Base-by-base conservation (phyloP, 805 yeast species). In the Ogataea methanolica region DNA sequence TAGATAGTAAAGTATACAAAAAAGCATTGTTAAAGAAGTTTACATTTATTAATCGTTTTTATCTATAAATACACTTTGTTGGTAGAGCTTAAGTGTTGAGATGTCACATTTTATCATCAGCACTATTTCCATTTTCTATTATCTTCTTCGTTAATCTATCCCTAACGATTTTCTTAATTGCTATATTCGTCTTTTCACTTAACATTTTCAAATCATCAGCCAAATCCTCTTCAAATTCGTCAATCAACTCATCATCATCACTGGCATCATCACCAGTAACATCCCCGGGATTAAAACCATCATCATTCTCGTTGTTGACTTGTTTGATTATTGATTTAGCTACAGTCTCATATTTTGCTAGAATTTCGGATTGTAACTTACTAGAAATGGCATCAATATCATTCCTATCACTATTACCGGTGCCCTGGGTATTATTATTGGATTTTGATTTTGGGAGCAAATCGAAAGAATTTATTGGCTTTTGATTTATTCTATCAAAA, bases 161-260 rank as follows among this genome's bases (percentile, higher is more conserved):
- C 47, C 74, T 67, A 17, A 75, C 70, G 6, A 71, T 41, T 16
- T 61, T 52, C 14, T 63, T 63, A 1, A 79, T 65, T 1, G 69
- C 70, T n/a, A 58, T 61, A 39, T 77, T 71, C 0, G 83, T 80
- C 42, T 66, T 59, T 23, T 64, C 61, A 2, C 70, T 64, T n/a
- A 78, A 53, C 5, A 63, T 53, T 12, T 68, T 67, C 42, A 76
- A 43, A 36, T 70, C 68, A 0, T 63, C 67, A 33, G 66, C 59
- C 8, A 79, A 49, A 48, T 70, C 74, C 66, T 55, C 51, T 62
- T 69, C 60, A 71, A 55, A 59, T 67, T 53, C 60, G 3, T 35
- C 41, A 5, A 51, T 47, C 9, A 44, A 41, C 16, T 52, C 56
- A 36, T 33, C 37, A 21, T 43, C 40, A 6, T 34, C 37, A n/a